A percentile compares a stretch with the other conserved stretches of the same genome.
Conservation (phyloP, 495 filamentous ascomycete genomes). For the Neurospora sp. region DNA sequence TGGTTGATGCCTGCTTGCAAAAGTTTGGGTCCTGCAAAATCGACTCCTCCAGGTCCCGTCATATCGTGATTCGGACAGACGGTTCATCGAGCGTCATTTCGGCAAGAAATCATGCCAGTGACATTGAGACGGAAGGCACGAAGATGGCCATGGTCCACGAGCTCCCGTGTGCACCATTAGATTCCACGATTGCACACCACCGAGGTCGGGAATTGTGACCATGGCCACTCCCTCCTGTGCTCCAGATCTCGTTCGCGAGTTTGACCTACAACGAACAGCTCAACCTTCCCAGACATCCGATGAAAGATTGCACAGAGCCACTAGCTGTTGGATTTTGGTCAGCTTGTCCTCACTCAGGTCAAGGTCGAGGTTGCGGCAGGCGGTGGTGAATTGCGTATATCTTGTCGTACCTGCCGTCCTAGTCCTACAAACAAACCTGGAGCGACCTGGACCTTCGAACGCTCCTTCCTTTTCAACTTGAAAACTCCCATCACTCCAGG, state of each 20-base stretch:
- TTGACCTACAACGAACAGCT: background rate
- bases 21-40: background rate
- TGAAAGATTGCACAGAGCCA: background rate
- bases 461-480: background rate
- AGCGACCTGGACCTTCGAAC: background rate
- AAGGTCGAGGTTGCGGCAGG: background rate
- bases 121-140: background rate
- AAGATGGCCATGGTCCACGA: background rate
- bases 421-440: background rate
- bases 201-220: background rate
- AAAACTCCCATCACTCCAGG: background rate
- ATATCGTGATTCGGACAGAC: background rate
- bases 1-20: background rate
- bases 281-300: background rate
- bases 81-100: background rate
- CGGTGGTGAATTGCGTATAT: background rate
- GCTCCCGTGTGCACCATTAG: background rate
- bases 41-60: background rate
- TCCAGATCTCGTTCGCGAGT: background rate
- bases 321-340: too few species aligned
- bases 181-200: background rate
- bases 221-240: background rate
- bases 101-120: background rate
- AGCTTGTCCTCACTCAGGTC: background rate
- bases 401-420: background rate